phyloP scores from a whole-genome alignment of 345 rosid species.

The Litchi chinensis region DNA sequence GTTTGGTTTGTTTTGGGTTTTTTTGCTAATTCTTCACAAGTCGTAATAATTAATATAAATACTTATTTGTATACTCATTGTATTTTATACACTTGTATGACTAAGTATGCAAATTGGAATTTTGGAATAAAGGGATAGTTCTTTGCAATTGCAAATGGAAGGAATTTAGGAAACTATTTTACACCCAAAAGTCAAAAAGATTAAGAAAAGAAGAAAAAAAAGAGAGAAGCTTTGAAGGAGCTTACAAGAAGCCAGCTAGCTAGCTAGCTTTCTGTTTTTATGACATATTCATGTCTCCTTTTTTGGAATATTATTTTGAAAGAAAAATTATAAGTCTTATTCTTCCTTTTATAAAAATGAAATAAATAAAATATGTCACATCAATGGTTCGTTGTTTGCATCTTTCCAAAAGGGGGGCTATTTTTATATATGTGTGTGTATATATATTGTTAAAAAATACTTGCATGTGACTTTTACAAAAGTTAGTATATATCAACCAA shows the following conservation, averaged over 20 bases:
- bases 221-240: neutral
- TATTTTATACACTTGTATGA: conserved; percentile 2
- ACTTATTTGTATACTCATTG: neutral
- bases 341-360: no score
- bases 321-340: neutral
- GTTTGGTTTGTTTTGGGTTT: neutral
- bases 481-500: no score
- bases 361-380: no score
- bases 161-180: conserved; percentile 27
- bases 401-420: no score
- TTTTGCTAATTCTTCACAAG: neutral
- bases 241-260: neutral
- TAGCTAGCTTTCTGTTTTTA: neutral
- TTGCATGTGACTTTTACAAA: no score
- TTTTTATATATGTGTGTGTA: no score
- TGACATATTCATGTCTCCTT: neutral
- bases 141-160: conserved; percentile 23
- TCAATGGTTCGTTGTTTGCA: no score
- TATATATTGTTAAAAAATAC: no score
- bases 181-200: conserved; percentile 32
- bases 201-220: conserved; percentile 20
- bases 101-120: conserved; percentile 13
- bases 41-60: neutral
- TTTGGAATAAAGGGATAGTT: conserved; percentile 11
- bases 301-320: no score